Base-by-base conservation (phyloP, 1,284 basidiomycete species). In the Papiliotrema nemorosa region DNA sequence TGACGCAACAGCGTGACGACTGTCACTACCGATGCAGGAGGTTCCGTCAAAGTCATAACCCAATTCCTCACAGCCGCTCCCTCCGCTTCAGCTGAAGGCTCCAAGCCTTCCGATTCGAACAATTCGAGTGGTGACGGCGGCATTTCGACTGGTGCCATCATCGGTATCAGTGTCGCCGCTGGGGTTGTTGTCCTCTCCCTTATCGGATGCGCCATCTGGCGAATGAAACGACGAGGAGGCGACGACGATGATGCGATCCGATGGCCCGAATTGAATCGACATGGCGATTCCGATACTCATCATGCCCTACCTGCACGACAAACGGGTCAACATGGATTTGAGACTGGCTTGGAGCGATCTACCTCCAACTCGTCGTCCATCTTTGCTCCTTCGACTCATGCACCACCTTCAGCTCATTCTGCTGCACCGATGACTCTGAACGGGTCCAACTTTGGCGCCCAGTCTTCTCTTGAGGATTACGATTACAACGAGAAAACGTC, bases 251-350 rank as follows among this genome's bases (percentile, higher is more conserved):
- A 75, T 45, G 71, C 65, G 24, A 75, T 75, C 59, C 57, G 69
- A 49, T 75, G 73, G 69, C 73, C 73, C 20, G 73, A 75, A 52
- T 65, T 75, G 40, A 74, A 75, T 57, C 58, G 66, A 47, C 72
- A 75, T 55, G 73, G 73, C 25, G 72, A 75, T 51, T 60, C 70
- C 0, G 58, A 59, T 20, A 59, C 63, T n/a, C 63, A 69, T 46
- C 65, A 71, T 51, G 70, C 73, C n/a, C 55, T 75, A 6, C 73
- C 73, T 3, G 72, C 70, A 9, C 54, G 65, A 38, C 58, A 62
- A 29, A 70, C 68, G 3, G 69, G 70, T 21, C 59, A 70, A 45
- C 69, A 73, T 47, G 71, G 69, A 3, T 60, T 69, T 46, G 67
- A 69, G 54, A 72, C 69, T 18, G 64, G 59, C 47, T 58, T 63